phyloP scores from a whole-genome alignment of 1,284 basidiomycete species.

The Irpex rosettiformis region DNA sequence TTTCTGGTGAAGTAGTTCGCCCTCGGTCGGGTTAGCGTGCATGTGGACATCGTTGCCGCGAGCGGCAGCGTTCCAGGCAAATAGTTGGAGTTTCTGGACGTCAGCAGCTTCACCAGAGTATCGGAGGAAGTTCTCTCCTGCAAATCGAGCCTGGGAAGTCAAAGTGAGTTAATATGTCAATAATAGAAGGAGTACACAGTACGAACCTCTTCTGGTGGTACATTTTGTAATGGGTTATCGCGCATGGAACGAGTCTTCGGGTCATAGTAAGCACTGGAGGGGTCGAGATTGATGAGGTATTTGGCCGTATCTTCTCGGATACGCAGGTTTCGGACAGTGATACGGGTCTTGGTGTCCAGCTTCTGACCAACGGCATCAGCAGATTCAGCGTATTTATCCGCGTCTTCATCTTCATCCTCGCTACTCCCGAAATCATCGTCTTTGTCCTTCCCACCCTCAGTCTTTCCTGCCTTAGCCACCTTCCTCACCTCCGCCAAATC shows the following conservation, averaged over 20 bases:
- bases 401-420: conserved; percentile 92
- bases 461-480: conserved; percentile 54
- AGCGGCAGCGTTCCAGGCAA: conserved; percentile 95
- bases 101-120: conserved; percentile 89
- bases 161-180: conserved; percentile 4
- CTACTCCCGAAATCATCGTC: conserved; percentile 96
- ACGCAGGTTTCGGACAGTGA: conserved; percentile 96
- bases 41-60: conserved; percentile 94
- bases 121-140: conserved; percentile 95
- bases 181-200: conserved; percentile 3
- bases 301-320: conserved; percentile 99
- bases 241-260: conserved; percentile 99
- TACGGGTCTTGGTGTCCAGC: conserved; percentile 95
- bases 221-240: conserved; percentile 82
- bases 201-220: conserved; percentile 82
- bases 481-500: conserved; percentile 62
- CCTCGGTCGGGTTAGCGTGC: conserved; percentile 95
- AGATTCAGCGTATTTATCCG: conserved; percentile 96
- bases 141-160: conserved; percentile 71
- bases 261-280: conserved; percentile 96
- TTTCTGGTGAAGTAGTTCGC: conserved; percentile 87
- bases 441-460: conserved; percentile 50
- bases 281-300: conserved; percentile 96
- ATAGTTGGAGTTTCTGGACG: conserved; percentile 90
- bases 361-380: conserved; percentile 98